Evolutionary conservation across 2,329 filamentous ascomycete species (phyloP).

Genomic region (Ramularia collo-cygni): DNA sequence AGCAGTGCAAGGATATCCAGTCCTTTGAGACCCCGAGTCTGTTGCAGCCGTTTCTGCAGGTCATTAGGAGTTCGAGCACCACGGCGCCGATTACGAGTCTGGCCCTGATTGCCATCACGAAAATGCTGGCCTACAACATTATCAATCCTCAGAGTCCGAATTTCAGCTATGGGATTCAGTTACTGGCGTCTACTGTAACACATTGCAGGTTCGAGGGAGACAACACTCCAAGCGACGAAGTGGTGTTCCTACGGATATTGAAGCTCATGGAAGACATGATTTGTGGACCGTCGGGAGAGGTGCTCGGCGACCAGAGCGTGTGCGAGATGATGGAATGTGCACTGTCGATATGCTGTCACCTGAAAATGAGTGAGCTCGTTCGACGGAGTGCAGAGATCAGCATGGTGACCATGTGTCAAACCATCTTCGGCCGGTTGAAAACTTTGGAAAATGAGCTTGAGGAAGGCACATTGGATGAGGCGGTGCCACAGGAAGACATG

Average conservation of each 20-base stretch:
- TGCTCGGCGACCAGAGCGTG: slow-evolving; percentile 95
- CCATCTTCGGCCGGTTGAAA: slow-evolving; percentile 91
- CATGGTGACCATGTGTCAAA: slow-evolving; percentile 98
- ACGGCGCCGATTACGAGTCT: slow-evolving; percentile 94
- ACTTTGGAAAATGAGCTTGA: slow-evolving; percentile 68
- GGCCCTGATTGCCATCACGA: slow-evolving; percentile 85
- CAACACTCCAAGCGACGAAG: slow-evolving; percentile 89
- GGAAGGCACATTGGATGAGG: slow-evolving; percentile 59
- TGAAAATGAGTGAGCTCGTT: slow-evolving; percentile 81
- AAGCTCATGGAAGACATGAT: slow-evolving; percentile 99
- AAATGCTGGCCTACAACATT: slow-evolving; percentile 93
- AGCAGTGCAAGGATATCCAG: slow-evolving; percentile 78
- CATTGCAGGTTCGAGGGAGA: slow-evolving; percentile 97
- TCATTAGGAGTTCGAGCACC: slow-evolving; percentile 92
- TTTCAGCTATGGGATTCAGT: slow-evolving; percentile 86
- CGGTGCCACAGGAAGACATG: slow-evolving; percentile 57
- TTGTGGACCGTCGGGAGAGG: slow-evolving; percentile 81
- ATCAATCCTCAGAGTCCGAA: slow-evolving; percentile 78
- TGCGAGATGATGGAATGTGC: slow-evolving; percentile 99
- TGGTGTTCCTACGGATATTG: slow-evolving; percentile 86
- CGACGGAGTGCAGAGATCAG: slow-evolving; percentile 88
- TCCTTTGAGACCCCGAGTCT: slow-evolving; percentile 83
- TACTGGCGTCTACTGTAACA: slow-evolving; percentile 87
- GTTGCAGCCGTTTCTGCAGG: slow-evolving; percentile 88
- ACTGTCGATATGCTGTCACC: slow-evolving; percentile 92